Percentiles rank a stretch among this genome's conserved stretches.
These are phyloP conservation scores for Sclerotinia trifoliorum DNA, from an alignment of 2,329 filamentous ascomycete species.

Conservation along the genomic window DNA sequence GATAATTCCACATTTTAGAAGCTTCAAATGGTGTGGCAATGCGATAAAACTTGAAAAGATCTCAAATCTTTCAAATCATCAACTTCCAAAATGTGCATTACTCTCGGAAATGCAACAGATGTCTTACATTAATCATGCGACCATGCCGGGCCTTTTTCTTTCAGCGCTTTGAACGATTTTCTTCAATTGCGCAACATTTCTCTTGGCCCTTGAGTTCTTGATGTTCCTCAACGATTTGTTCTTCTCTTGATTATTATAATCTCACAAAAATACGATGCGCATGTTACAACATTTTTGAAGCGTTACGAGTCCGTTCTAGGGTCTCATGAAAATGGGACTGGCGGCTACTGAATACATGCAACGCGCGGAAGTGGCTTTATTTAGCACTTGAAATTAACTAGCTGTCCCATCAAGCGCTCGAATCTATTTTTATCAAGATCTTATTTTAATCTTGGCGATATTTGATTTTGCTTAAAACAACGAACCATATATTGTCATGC, in stretches of 20 bases:
- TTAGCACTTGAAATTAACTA: not conserved
- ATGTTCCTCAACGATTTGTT: slow-evolving; percentile 4
- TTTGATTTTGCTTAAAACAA: not conserved
- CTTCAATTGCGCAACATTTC: not conserved
- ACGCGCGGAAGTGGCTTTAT: slow-evolving; percentile 15
- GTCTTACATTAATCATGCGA: slow-evolving; percentile 24
- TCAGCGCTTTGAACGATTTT: slow-evolving; percentile 9
- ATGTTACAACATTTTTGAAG: slow-evolving; percentile 6
- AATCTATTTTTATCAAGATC: slow-evolving; percentile 15
- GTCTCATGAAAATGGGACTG: slow-evolving; percentile 18
- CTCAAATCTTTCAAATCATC: slow-evolving; percentile 10
- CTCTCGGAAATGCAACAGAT: not conserved
- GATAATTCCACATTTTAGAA: slow-evolving; percentile 7
- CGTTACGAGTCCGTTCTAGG: slow-evolving; percentile 12
- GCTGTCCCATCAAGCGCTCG: slow-evolving; percentile 17
- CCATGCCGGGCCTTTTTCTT: slow-evolving; percentile 7
- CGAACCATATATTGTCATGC: not conserved
- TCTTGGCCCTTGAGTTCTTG: slow-evolving; percentile 8
- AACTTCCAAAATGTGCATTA: slow-evolving; percentile 1
- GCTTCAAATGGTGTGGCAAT: slow-evolving; percentile 19
- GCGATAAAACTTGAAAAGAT: slow-evolving; percentile 10
- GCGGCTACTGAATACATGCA: slow-evolving; percentile 19
- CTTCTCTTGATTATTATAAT: slow-evolving; percentile 2
- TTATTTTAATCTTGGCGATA: not conserved
- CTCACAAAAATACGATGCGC: slow-evolving; percentile 13